Evolutionary conservation across 1,284 basidiomycete genomes (phyloP).

Genomic region (Fomitiporia mediterranea): DNA sequence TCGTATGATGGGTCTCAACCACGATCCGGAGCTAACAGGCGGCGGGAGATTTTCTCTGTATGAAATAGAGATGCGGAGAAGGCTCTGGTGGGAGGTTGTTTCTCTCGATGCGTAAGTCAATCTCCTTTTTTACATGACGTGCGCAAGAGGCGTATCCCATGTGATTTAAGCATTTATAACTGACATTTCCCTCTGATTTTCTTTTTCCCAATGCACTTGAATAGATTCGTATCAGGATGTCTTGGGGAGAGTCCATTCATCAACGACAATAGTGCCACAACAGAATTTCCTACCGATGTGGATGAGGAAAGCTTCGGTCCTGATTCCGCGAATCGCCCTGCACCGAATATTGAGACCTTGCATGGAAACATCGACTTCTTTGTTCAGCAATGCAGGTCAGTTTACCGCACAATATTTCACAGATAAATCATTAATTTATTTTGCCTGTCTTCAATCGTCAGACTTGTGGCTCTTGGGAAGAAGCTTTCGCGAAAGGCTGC

Average conservation of each 20-base stretch:
- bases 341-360: conserved; percentile 29
- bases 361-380: conserved; percentile 28
- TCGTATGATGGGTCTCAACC: conserved; percentile 55
- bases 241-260: conserved; percentile 57
- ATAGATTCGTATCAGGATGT: conserved; percentile 63
- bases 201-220: background rate
- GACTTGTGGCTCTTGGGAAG: conserved; percentile 48
- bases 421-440: background rate
- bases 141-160: too few relatives aligned
- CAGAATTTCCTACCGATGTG: conserved; percentile 43
- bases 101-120: conserved; percentile 70
- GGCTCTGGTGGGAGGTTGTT: conserved; percentile 71
- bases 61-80: conserved; percentile 54
- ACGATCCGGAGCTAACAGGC: conserved; percentile 51
- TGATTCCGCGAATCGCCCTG: conserved; percentile 40
- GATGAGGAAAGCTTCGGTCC: conserved; percentile 48
- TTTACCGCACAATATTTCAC: conserved; percentile 9
- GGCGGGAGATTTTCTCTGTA: conserved; percentile 38
- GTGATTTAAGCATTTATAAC: too few relatives aligned
- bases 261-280: conserved; percentile 43
- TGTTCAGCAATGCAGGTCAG: conserved; percentile 28
- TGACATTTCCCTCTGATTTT: conserved; percentile 12
- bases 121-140: conserved; percentile 12
- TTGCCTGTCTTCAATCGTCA: conserved; percentile 19
- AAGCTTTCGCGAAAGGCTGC: conserved; percentile 38